Base-by-base conservation (phyloP, 805 yeast genomes). In the Saccharomycopsis olivae region DNA sequence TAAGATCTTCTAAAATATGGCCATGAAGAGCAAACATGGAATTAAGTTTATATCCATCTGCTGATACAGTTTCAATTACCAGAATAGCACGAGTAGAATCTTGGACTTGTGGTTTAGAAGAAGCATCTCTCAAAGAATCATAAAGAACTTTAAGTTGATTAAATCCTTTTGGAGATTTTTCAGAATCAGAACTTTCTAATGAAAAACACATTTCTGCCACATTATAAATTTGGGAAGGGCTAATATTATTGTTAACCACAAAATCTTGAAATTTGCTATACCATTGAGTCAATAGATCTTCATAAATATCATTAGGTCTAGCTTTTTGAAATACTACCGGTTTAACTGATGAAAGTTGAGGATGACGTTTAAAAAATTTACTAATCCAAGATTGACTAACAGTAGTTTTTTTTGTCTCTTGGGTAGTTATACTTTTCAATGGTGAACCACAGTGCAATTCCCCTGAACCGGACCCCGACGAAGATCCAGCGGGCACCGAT, bases 321-420 rank as follows among this genome's bases (percentile, higher is more conserved):
- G 43, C 44, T 32, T 43, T 43, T 29, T 43, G 47, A 44, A 39
- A 43, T n/a, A 35, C 35, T 3, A 40, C 21, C 11, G 47, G 47
- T 27, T 39, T 43, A 23, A 43, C 19, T 10, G 35, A 25, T 18
- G n/a, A 28, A 5, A 43, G 9, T 24, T 25, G 36, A 9, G 43
- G 44, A 33, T 43, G 47, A 5, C 47, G 40, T 33, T 43, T 43
- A 38, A 43, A 43, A 29, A 43, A 43, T 29, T 43, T 43, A 19
- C 25, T 19, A 15, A 43, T 43, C 47, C 47, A 43, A 15, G 33
- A 27, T 20, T 35, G 47, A 23, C 36, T 29, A 17, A 43, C 43
- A 14, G 28, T 32, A 3, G 42, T 19, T 18, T 38, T 42, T 21
- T 33, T 33, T 10, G 4, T 16, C 15, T 16, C 18, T 8, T 21